Evolutionary conservation across 495 filamentous ascomycete genomes (phyloP).

Genomic region (Penicillium daleae): DNA sequence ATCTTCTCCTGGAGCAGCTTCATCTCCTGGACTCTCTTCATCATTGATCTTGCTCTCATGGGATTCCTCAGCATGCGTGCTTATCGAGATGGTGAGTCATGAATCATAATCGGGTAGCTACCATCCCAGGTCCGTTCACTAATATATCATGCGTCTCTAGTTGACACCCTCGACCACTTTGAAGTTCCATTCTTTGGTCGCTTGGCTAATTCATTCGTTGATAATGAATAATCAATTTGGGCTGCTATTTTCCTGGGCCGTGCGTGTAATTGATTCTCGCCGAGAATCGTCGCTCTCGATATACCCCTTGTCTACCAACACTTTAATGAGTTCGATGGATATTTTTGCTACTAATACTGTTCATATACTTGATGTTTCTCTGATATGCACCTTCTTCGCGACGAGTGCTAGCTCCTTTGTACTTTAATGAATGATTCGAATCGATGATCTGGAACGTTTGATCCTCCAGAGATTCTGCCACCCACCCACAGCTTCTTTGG

Average conservation of each 20-base stretch:
- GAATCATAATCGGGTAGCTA: background rate
- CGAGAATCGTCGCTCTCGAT: slow-evolving; percentile 19
- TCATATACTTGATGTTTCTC: slow-evolving; percentile 2
- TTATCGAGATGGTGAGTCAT: slow-evolving; percentile 73
- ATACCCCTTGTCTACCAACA: slow-evolving; percentile 27
- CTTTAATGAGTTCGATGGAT: slow-evolving; percentile 15
- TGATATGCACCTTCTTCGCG: background rate
- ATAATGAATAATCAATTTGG: slow-evolving; percentile 69
- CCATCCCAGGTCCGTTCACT: no score
- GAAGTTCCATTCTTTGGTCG: slow-evolving; percentile 81
- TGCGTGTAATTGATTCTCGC: slow-evolving; percentile 20
- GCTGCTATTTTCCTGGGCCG: slow-evolving; percentile 9
- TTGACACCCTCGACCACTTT: slow-evolving; percentile 87
- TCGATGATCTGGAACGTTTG: background rate
- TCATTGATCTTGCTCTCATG: slow-evolving; percentile 75
- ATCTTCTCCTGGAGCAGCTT: slow-evolving; percentile 83
- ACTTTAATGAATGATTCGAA: background rate
- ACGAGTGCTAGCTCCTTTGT: background rate
- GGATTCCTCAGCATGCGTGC: slow-evolving; percentile 76
- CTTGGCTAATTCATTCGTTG: slow-evolving; percentile 87
- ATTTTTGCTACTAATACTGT: slow-evolving; percentile 4
- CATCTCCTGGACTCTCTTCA: slow-evolving; percentile 80
- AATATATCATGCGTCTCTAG: slow-evolving; percentile 39
- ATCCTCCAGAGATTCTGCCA: background rate
- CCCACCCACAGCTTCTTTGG: no score